Evolutionary conservation across 805 yeast genomes (phyloP).

Genomic region (Teunomyces lycoperdinae): DNA sequence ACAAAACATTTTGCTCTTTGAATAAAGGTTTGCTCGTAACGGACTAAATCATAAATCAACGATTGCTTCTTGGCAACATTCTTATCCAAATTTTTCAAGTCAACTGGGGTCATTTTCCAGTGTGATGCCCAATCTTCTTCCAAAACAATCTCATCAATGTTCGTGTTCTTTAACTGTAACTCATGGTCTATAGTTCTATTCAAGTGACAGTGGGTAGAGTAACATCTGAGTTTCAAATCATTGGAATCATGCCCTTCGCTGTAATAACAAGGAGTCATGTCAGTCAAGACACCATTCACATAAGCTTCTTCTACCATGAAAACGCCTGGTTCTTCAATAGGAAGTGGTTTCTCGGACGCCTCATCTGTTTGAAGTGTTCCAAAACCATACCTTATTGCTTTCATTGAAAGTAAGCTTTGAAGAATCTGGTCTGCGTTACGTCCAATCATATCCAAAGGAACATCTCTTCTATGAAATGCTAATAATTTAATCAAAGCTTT

Average conservation of each 20-base stretch:
- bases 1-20: constrained; percentile 65
- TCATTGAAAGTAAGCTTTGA: constrained; percentile 32
- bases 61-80: constrained; percentile 65
- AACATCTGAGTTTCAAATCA: constrained; percentile 22
- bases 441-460: constrained; percentile 49
- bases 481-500: constrained; percentile 51
- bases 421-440: constrained; percentile 50
- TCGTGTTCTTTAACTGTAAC: constrained; percentile 14
- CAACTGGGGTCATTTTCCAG: constrained; percentile 60
- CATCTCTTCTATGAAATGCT: constrained; percentile 48
- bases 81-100: constrained; percentile 48
- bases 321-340: constrained; percentile 10
- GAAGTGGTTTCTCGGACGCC: not conserved
- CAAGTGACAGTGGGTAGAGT: constrained; percentile 32
- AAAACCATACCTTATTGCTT: constrained; percentile 38
- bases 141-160: constrained; percentile 22
- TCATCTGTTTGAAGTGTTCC: not conserved
- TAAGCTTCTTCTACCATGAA: constrained; percentile 13
- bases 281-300: constrained; percentile 43
- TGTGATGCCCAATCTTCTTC: constrained; percentile 62
- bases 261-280: constrained; percentile 48
- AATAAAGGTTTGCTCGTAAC: constrained; percentile 67
- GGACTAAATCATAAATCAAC: constrained; percentile 69
- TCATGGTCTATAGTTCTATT: constrained; percentile 30
- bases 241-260: constrained; percentile 13